Evolutionary conservation across 306 rosid genomes (phyloP).

Genomic region (Arachis hypogaea): DNA sequence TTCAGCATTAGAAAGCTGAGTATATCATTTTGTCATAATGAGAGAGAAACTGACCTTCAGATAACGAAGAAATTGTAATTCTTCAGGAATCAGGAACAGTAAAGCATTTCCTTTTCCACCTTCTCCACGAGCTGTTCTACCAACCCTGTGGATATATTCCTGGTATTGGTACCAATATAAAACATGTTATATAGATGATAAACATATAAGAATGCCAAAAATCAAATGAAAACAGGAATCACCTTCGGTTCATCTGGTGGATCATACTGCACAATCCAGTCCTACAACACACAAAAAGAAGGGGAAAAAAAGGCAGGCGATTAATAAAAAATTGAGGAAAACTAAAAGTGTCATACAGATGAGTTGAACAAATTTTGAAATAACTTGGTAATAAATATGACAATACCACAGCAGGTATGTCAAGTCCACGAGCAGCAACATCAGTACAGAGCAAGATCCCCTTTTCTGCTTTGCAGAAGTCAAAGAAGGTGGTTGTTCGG

Average conservation of each 20-base stretch:
- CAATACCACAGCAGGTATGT: conserved; percentile 86
- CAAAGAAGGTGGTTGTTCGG: conserved; percentile 73
- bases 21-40: neutral
- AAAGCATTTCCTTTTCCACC: conserved; percentile 84
- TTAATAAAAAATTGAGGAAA: neutral
- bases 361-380: conserved; percentile 19
- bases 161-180: conserved; percentile 40
- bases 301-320: neutral
- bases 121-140: conserved; percentile 98
- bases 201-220: conserved; percentile 16
- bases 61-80: conserved; percentile 77
- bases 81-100: conserved; percentile 85
- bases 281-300: conserved; percentile 53
- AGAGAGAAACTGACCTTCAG: conserved; percentile 63
- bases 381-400: conserved; percentile 12
- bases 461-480: conserved; percentile 79
- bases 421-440: conserved; percentile 97
- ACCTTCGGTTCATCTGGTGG: conserved; percentile 99
- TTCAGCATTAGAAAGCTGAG: conserved; percentile 19
- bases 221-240: conserved; percentile 13
- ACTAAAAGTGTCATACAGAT: conserved; percentile 1
- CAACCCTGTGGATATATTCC: conserved; percentile 98
- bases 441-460: conserved; percentile 95
- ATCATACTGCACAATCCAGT: conserved; percentile 97
- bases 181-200: conserved; percentile 12